phyloP scores from a whole-genome alignment of 2,329 filamentous ascomycete species.

The Trichoderma arundinaceum region DNA sequence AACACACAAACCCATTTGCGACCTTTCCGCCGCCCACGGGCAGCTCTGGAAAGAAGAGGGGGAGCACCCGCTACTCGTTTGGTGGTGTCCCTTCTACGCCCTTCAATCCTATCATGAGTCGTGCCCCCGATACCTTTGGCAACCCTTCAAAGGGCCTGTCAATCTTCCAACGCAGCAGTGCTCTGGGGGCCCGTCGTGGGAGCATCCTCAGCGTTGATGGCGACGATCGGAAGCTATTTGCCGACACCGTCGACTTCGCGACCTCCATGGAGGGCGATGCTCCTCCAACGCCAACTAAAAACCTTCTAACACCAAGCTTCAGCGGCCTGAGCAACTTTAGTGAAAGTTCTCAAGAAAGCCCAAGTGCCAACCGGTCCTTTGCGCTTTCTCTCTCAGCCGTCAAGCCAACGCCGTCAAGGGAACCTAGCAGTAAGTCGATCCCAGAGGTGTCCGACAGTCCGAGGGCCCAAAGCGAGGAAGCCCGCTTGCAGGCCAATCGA shows the following conservation, averaged over 20 bases:
- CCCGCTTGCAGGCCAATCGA: slow-evolving; percentile 32
- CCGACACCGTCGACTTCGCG: slow-evolving; percentile 40
- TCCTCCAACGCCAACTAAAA: slow-evolving; percentile 94
- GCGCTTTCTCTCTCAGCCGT: slow-evolving; percentile 51
- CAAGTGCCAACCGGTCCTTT: slow-evolving; percentile 54
- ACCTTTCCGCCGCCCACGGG: slow-evolving; percentile 66
- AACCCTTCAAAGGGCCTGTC: slow-evolving; percentile 66
- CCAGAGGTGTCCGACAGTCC: slow-evolving; percentile 32
- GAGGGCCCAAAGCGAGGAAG: slow-evolving; percentile 33
- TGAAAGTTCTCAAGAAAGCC: slow-evolving; percentile 52
- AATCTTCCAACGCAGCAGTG: slow-evolving; percentile 66
- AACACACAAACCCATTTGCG: slow-evolving; percentile 72
- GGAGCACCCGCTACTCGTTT: slow-evolving; percentile 72
- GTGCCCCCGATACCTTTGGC: slow-evolving; percentile 56
- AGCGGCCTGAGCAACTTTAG: slow-evolving; percentile 47
- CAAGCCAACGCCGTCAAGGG: slow-evolving; percentile 45
- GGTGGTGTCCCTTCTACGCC: slow-evolving; percentile 77
- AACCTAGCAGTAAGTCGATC: slow-evolving; percentile 54
- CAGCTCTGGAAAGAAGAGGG: slow-evolving; percentile 66
- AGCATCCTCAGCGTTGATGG: slow-evolving; percentile 84
- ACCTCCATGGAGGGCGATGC: slow-evolving; percentile 61
- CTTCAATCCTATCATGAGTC: slow-evolving; percentile 66
- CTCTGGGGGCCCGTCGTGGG: slow-evolving; percentile 56
- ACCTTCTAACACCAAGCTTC: slow-evolving; percentile 53
- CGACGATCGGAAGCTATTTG: slow-evolving; percentile 66